Percentiles rank a stretch among this genome's conserved stretches.
Evolutionary conservation across 805 yeast species (phyloP).

Genomic region (Yarrowia porcina): DNA sequence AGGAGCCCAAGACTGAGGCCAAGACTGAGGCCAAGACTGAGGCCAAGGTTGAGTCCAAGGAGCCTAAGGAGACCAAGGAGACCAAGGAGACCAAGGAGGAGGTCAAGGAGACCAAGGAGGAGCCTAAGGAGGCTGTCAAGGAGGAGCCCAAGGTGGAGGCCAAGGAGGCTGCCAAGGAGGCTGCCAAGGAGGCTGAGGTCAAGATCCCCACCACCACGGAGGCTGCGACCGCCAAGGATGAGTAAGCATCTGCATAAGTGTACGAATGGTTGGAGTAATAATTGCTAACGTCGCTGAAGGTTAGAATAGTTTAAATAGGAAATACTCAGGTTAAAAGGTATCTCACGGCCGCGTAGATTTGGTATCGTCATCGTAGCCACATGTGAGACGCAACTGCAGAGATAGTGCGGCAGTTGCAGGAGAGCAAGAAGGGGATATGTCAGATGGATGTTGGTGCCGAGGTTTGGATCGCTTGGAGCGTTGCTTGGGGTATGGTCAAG

Average conservation of each 20-base stretch:
- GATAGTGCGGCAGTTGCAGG: background rate
- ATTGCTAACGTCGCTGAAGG: constrained; percentile 16
- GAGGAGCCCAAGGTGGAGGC: background rate
- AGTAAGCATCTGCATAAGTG: constrained; percentile 17
- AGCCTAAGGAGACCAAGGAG: background rate
- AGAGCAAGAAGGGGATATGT: no score
- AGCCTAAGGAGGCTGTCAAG: background rate
- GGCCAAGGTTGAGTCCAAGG: background rate
- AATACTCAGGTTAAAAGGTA: background rate
- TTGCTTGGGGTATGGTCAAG: no score
- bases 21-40: background rate
- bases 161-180: background rate
- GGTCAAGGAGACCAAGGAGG: background rate
- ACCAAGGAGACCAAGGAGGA: background rate
- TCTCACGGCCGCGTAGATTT: background rate
- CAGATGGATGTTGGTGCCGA: no score
- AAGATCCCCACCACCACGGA: background rate
- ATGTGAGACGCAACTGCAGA: background rate
- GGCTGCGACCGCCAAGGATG: background rate
- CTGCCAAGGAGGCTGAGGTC: background rate
- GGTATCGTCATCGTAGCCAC: no score
- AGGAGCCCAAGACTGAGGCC: background rate
- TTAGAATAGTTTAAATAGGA: constrained; percentile 20
- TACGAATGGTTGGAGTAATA: constrained; percentile 14
- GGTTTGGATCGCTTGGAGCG: no score